Base-by-base conservation (phyloP, 176 grass and related monocot species). In the Eremochloa ophiuroides region DNA sequence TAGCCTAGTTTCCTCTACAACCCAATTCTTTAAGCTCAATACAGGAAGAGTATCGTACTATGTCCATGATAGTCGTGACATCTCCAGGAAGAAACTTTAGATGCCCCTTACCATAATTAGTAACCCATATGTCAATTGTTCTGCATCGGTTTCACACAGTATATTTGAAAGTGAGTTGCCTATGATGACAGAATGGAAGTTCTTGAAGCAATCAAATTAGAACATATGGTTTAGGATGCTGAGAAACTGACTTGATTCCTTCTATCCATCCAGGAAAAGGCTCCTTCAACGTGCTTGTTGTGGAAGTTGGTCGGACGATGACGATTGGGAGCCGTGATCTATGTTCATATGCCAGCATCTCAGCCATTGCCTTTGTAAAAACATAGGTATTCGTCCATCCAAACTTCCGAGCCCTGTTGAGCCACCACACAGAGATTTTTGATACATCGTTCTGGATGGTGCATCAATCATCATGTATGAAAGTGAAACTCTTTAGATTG, bases 191-290 rank as follows among this genome's bases (percentile, higher is more conserved):
- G 58, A 41, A 22, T 43, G 39, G 25, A 43, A 22, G 17, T 8
- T 44, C 10, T 14, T 44, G 64, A 55, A 71, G 35, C 9, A 68
- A 70, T 69, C 62, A 37, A 70, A 37, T 56, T 42, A 30, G 20
- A 59, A 51, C 6, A 47, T 53, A 47, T 62, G 3, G 8, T 40
- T 28, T 8, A 62, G 30, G 31, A 42, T 41, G 17, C 4, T 73
- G n/a, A 48, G 25, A 38, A 71, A 77, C 33, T 76, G 26, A 87
- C 85, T 75, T 82, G 15, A 40, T 34, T 71, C 85, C 85, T 71
- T 81, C 78, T 50, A 82, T 78, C 85, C 79, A 87, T 69, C 85
- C 73, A 55, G 72, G 65, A 31, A 87, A 62, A 64, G 85, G 85
- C 25, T 83, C 80, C 65, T 56, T 87, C 30, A 53, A 55, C 2